Conservation (phyloP, 768 basidiomycete species). For the Dentipellis sp. region DNA sequence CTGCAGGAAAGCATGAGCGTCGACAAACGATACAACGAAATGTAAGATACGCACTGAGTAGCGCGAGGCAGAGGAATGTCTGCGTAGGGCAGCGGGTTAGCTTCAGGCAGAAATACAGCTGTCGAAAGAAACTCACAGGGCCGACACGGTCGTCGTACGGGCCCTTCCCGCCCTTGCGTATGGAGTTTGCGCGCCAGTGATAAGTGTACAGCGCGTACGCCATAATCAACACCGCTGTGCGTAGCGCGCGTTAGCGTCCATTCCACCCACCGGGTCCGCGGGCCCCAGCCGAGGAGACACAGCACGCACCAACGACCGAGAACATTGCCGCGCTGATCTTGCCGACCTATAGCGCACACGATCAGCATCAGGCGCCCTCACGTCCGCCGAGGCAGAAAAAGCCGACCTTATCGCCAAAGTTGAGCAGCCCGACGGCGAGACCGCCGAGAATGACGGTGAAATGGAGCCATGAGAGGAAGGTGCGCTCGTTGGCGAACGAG, state of each 20-base stretch:
- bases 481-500: constrained; percentile 90
- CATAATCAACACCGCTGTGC: constrained; percentile 91
- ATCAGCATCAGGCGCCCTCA: neutral
- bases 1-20: constrained; percentile 28
- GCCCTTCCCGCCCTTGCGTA: constrained; percentile 82
- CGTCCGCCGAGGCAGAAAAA: neutral
- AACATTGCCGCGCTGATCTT: constrained; percentile 97
- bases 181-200: constrained; percentile 93
- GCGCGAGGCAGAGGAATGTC: constrained; percentile 77
- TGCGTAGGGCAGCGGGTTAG: constrained; percentile 22
- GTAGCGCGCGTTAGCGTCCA: neutral
- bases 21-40: neutral
- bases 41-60: constrained; percentile 47
- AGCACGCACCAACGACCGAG: constrained; percentile 74
- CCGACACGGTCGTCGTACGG: constrained; percentile 96
- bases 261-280: neutral
- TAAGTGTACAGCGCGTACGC: constrained; percentile 91
- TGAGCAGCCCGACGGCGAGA: constrained; percentile 88
- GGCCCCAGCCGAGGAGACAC: neutral
- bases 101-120: constrained; percentile 1
- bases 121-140: constrained; percentile 54
- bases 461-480: constrained; percentile 97
- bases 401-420: constrained; percentile 91
- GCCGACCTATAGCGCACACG: constrained; percentile 50
- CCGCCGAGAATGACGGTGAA: constrained; percentile 97